These are phyloP conservation scores for Ustilago xerochloae DNA, from an alignment of 1,284 basidiomycete species.

Conservation along the genomic window DNA sequence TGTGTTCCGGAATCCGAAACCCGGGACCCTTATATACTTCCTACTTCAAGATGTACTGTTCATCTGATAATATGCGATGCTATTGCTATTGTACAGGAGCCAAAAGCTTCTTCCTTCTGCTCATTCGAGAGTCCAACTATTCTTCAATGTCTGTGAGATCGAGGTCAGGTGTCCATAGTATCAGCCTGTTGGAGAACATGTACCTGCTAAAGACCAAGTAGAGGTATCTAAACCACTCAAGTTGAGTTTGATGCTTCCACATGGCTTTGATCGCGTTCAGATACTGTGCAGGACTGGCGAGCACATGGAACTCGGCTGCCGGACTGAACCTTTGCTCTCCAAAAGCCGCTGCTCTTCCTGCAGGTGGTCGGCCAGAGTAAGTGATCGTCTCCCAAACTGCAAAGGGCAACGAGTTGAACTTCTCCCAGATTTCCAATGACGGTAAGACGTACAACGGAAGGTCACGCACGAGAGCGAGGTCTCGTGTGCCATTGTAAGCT, in stretches of 20 bases:
- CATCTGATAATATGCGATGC: neutral
- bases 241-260: constrained; percentile 58
- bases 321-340: constrained; percentile 2
- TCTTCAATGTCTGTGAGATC: constrained; percentile 8
- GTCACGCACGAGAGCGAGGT: constrained; percentile 62
- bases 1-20: constrained; percentile 6
- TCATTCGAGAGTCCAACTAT: neutral
- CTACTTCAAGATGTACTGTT: neutral
- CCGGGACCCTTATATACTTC: neutral
- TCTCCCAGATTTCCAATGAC: constrained; percentile 39
- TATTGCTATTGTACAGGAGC: neutral
- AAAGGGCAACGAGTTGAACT: constrained; percentile 45
- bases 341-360: neutral
- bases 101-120: neutral
- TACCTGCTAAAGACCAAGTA: constrained; percentile 58
- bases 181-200: constrained; percentile 54
- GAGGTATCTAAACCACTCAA: constrained; percentile 65
- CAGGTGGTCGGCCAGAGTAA: constrained; percentile 14
- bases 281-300: constrained; percentile 43
- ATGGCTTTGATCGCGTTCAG: constrained; percentile 49
- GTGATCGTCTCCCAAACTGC: constrained; percentile 40
- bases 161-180: constrained; percentile 27
- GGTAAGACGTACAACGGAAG: constrained; percentile 40
- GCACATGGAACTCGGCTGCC: constrained; percentile 28
- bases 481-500: constrained; percentile 70